phyloP scores from a whole-genome alignment of 2,329 filamentous ascomycete genomes.

The Claviceps fusiformis region DNA sequence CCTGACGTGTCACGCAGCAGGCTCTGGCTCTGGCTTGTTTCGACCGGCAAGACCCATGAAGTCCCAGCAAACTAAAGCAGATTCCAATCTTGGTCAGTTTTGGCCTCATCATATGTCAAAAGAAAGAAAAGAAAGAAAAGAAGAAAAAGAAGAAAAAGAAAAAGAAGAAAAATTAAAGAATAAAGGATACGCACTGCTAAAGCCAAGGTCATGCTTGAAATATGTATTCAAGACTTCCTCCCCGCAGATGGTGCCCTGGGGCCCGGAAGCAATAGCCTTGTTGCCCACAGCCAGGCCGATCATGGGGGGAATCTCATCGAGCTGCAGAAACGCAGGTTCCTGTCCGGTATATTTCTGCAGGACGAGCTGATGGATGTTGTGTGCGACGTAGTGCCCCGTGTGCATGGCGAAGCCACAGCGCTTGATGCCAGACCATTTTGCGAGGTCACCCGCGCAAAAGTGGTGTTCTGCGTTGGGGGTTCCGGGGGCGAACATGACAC shows the following conservation, averaged over 20 bases:
- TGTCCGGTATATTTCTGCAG: constrained; percentile 25
- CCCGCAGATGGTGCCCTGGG: constrained; percentile 44
- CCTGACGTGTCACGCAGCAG: neutral
- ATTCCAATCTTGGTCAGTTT: neutral
- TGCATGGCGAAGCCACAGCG: constrained; percentile 65
- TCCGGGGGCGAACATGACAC: constrained; percentile 28
- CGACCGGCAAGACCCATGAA: constrained; percentile 25
- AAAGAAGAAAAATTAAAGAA: too few relatives aligned
- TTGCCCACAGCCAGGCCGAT: constrained; percentile 62
- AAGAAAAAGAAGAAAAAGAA: too few relatives aligned
- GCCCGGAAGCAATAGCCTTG: constrained; percentile 50
- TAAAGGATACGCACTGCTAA: constrained; percentile 30
- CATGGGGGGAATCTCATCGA: constrained; percentile 45
- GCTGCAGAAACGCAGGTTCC: constrained; percentile 31
- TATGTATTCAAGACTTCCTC: constrained; percentile 49
- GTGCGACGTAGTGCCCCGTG: constrained; percentile 51
- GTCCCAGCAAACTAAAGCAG: constrained; percentile 39
- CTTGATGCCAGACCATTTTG: constrained; percentile 65
- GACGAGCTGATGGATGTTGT: constrained; percentile 55
- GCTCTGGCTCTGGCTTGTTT: constrained; percentile 9
- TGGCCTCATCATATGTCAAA: neutral
- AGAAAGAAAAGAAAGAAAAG: neutral
- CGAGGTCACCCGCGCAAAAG: constrained; percentile 57
- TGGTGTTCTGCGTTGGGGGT: constrained; percentile 46
- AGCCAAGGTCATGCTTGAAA: constrained; percentile 56